phyloP scores from a whole-genome alignment of 2,329 filamentous ascomycete species.

The Orbilia javanica region DNA sequence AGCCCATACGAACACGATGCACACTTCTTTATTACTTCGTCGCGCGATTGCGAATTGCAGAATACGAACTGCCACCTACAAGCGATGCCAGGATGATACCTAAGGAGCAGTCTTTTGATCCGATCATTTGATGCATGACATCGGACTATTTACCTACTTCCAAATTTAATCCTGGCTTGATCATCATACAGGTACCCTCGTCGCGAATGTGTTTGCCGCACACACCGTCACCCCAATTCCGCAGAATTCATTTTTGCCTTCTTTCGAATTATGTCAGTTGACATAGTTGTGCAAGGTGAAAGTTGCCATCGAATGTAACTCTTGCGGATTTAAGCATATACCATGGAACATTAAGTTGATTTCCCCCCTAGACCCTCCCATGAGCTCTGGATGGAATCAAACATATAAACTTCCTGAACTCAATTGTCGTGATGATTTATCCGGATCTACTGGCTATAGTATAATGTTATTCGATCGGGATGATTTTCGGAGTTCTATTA shows the following conservation, averaged over 20 bases:
- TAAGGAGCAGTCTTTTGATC: not conserved
- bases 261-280: not conserved
- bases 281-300: not conserved
- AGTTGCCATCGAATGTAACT: not conserved
- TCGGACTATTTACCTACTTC: conserved; percentile 29
- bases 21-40: not conserved
- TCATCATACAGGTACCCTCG: conserved; percentile 46
- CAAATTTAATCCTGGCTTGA: conserved; percentile 1
- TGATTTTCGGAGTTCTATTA: conserved; percentile 21
- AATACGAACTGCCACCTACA: conserved; percentile 18
- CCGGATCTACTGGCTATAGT: conserved; percentile 26
- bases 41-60: conserved; percentile 17
- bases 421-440: conserved; percentile 17
- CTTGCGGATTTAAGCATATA: too few species aligned
- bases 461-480: not conserved
- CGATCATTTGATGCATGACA: conserved; percentile 35
- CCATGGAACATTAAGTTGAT: not conserved
- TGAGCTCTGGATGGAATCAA: not conserved
- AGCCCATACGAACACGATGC: conserved; percentile 1
- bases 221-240: conserved; percentile 24
- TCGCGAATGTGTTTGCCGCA: conserved; percentile 52
- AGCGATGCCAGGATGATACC: conserved; percentile 30
- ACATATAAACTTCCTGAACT: not conserved
- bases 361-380: too few species aligned
- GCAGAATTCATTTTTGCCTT: not conserved